Conservation (phyloP, 1,284 basidiomycete genomes). For the Irpex sp. region DNA sequence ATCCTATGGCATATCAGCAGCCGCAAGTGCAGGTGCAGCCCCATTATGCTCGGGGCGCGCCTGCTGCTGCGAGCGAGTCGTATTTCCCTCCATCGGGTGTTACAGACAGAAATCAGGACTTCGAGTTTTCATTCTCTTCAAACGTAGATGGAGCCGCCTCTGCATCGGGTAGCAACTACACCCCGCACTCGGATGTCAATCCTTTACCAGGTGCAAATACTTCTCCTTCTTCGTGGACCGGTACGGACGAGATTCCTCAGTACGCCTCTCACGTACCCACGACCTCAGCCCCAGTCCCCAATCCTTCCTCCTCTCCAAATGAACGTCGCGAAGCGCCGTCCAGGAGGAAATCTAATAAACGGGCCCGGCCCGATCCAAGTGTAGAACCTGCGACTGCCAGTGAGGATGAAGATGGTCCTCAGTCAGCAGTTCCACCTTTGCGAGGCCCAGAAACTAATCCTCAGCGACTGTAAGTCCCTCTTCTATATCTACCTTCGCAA, state of each 20-base stretch:
- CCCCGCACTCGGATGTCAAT: background rate
- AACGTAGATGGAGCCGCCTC: background rate
- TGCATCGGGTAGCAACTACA: background rate
- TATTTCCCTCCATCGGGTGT: background rate
- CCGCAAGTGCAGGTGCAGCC: background rate
- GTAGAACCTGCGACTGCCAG: constrained; percentile 8
- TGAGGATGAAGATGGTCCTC: constrained; percentile 13
- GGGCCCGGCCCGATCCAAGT: background rate
- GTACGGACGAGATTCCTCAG: background rate
- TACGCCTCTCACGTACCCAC: background rate
- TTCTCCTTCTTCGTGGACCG: background rate
- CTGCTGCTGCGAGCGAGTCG: background rate
- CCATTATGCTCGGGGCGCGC: background rate
- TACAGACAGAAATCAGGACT: constrained; percentile 2
- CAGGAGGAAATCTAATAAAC: constrained; percentile 4
- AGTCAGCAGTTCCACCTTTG: constrained; percentile 12
- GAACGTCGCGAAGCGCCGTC: background rate
- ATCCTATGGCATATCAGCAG: background rate
- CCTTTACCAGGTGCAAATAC: background rate
- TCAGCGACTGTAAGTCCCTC: constrained; percentile 14
- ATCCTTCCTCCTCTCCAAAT: background rate
- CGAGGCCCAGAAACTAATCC: constrained; percentile 12
- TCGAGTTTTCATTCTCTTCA: constrained; percentile 1
- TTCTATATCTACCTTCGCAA: background rate
- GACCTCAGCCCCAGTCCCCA: background rate